These are phyloP conservation scores for Paramecium tetraurelia DNA, from an alignment of 73 alveolate genomes.

Conservation along the genomic window DNA sequence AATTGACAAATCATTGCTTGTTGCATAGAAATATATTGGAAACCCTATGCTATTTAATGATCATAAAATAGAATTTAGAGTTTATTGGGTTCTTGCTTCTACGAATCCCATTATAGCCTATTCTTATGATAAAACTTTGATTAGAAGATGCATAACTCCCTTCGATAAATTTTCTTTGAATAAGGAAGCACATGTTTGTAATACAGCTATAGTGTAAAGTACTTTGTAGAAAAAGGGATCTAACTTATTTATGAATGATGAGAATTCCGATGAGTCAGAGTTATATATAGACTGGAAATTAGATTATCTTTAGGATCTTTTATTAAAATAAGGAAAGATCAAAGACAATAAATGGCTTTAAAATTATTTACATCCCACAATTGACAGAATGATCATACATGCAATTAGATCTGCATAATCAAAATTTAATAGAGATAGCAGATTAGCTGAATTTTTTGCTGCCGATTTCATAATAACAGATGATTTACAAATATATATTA, in stretches of 20 bases:
- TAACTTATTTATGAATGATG: background rate
- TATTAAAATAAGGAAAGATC: slow-evolving; percentile 23
- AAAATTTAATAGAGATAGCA: slow-evolving; percentile 32
- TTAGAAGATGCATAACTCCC: slow-evolving; percentile 49
- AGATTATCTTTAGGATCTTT: slow-evolving; percentile 29
- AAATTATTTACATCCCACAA: slow-evolving; percentile 44
- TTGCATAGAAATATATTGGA: slow-evolving; percentile 49
- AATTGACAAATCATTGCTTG: background rate
- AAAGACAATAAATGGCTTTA: slow-evolving; percentile 49
- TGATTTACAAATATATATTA: slow-evolving; percentile 22
- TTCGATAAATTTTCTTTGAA: slow-evolving; percentile 20
- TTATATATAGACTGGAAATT: slow-evolving; percentile 48
- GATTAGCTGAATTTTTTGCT: slow-evolving; percentile 56
- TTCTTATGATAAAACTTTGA: slow-evolving; percentile 39
- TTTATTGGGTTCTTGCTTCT: slow-evolving; percentile 46
- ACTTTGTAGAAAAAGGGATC: background rate
- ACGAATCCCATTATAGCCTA: slow-evolving; percentile 50
- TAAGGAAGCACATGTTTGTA: slow-evolving; percentile 51
- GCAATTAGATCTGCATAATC: slow-evolving; percentile 21
- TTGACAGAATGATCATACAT: slow-evolving; percentile 49
- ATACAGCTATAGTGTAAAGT: slow-evolving; percentile 46
- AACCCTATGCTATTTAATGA: slow-evolving; percentile 40
- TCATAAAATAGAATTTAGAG: slow-evolving; percentile 49
- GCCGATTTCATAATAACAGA: slow-evolving; percentile 51
- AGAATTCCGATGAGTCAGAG: slow-evolving; percentile 20